A percentile compares a stretch with the other conserved stretches of the same genome.
phyloP scores from a whole-genome alignment of 345 rosid species.

The Citrus sinensis region DNA sequence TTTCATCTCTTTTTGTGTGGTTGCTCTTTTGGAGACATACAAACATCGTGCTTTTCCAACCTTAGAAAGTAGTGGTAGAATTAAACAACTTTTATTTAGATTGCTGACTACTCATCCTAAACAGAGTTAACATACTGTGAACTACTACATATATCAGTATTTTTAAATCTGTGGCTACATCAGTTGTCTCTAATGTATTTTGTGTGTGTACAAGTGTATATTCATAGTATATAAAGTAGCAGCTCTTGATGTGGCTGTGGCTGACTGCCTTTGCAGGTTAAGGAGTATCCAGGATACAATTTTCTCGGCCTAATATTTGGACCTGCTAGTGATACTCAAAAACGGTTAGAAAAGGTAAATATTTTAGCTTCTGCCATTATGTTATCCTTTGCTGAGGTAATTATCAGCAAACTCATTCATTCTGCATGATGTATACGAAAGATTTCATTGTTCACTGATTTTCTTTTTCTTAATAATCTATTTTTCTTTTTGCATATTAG shows the following conservation, averaged over 20 bases:
- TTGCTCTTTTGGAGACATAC: background rate
- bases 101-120: background rate
- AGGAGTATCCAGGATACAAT: slow-evolving; percentile 66
- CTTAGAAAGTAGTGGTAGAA: background rate
- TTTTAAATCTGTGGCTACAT: background rate
- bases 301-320: slow-evolving; percentile 75
- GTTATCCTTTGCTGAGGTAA: background rate
- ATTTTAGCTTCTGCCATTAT: slow-evolving; percentile 2
- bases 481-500: slow-evolving; percentile 35
- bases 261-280: slow-evolving; percentile 47
- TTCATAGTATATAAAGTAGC: background rate
- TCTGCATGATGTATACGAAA: background rate
- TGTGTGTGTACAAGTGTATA: background rate
- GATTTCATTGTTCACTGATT: background rate
- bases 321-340: slow-evolving; percentile 75
- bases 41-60: background rate
- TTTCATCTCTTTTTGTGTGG: background rate
- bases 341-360: slow-evolving; percentile 74
- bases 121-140: background rate
- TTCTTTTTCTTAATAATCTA: background rate
- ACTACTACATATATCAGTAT: background rate
- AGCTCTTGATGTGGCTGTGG: background rate
- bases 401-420: background rate
- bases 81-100: background rate
- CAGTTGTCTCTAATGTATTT: background rate